Evolutionary conservation across 441 rosid species (phyloP).

Genomic region (Lagerstroemia fauriei): DNA sequence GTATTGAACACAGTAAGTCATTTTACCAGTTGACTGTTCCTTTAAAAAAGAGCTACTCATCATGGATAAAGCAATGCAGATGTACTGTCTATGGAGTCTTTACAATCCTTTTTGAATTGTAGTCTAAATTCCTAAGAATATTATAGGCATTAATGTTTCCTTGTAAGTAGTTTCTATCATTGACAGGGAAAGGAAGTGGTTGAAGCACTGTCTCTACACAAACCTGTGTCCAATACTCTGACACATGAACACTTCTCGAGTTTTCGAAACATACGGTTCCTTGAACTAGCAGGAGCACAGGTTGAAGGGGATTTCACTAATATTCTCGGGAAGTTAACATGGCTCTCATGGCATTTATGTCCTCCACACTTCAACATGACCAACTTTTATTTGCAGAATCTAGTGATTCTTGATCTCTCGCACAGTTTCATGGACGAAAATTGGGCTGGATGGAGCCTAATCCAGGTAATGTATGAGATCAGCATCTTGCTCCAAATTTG

Average conservation of each 20-base stretch:
- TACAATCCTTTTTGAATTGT: neutral
- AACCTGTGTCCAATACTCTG: neutral
- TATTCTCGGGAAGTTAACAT: neutral
- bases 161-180: neutral
- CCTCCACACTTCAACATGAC: neutral
- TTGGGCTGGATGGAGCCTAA: neutral
- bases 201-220: neutral
- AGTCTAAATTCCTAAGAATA: too few species aligned
- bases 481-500: too few species aligned
- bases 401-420: conserved; percentile 16
- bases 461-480: neutral
- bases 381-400: neutral
- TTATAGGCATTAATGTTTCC: too few species aligned
- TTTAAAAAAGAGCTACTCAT: too few species aligned
- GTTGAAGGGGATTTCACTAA: conserved; percentile 1
- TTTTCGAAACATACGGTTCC: neutral
- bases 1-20: neutral
- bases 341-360: conserved; percentile 20
- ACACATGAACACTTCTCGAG: neutral
- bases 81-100: too few species aligned
- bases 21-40: neutral
- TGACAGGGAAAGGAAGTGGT: neutral
- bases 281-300: conserved; percentile 5
- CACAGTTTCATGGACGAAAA: neutral
- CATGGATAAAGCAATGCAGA: too few species aligned